Conservation (phyloP, 2,329 filamentous ascomycete species). For the Aspergillus pseudoterreus region DNA sequence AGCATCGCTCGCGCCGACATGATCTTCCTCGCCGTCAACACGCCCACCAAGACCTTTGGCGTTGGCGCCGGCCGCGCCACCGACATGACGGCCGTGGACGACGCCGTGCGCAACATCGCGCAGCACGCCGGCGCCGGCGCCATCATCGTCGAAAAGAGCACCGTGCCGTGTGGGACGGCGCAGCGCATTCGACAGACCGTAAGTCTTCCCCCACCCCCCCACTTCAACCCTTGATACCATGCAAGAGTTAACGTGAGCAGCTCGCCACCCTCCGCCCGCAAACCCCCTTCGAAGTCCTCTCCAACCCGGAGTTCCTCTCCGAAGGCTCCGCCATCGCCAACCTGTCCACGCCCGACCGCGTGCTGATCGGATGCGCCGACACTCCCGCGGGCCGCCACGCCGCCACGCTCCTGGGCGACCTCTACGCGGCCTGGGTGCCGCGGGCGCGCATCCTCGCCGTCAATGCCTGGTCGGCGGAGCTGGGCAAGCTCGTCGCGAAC, state of each 20-base stretch:
- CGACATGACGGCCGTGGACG: slow-evolving; percentile 69
- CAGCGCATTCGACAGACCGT: slow-evolving; percentile 67
- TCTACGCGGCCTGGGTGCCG: slow-evolving; percentile 71
- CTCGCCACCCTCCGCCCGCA: slow-evolving; percentile 49
- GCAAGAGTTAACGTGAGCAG: slow-evolving; percentile 6
- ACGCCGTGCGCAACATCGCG: slow-evolving; percentile 65
- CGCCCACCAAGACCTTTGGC: slow-evolving; percentile 70
- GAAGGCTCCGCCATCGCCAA: slow-evolving; percentile 73
- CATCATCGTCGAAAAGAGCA: slow-evolving; percentile 79
- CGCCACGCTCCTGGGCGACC: slow-evolving; percentile 59
- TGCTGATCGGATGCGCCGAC: slow-evolving; percentile 68
- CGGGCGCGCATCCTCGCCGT: slow-evolving; percentile 64
- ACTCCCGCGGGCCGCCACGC: slow-evolving; percentile 60
- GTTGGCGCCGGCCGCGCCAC: slow-evolving; percentile 67
- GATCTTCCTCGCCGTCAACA: slow-evolving; percentile 74
- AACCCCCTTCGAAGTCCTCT: slow-evolving; percentile 69
- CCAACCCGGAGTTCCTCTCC: slow-evolving; percentile 77
- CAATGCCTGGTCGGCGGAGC: slow-evolving; percentile 73
- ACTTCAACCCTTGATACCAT: background rate
- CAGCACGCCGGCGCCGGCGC: slow-evolving; percentile 62
- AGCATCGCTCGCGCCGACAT: slow-evolving; percentile 66
- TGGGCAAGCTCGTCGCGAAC: slow-evolving; percentile 75
- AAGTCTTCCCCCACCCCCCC: slow-evolving; percentile 21
- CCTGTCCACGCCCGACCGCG: slow-evolving; percentile 66
- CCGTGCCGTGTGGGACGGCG: slow-evolving; percentile 72